These are phyloP conservation scores for Lodderomyces elongisporus DNA, from an alignment of 1,139 yeast species.

Conservation along the genomic window DNA sequence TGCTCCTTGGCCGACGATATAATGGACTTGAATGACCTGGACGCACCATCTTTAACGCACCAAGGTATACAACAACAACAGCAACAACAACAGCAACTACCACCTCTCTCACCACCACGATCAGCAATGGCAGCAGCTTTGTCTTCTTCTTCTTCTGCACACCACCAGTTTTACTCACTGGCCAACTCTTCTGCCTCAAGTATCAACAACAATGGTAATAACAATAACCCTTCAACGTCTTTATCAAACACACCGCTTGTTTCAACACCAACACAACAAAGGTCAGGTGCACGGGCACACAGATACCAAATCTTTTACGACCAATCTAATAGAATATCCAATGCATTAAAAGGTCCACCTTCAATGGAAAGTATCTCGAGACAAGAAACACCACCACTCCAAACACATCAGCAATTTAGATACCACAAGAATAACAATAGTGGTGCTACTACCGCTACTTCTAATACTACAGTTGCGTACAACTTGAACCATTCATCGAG, in stretches of 20 bases:
- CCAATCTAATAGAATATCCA: constrained; percentile 41
- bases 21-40: not conserved
- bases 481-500: constrained; percentile 38
- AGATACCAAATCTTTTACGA: constrained; percentile 49
- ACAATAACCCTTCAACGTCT: constrained; percentile 25
- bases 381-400: constrained; percentile 18
- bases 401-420: constrained; percentile 1
- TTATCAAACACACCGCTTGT: constrained; percentile 4
- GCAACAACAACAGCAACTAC: not conserved
- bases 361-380: constrained; percentile 32
- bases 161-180: constrained; percentile 21
- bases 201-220: constrained; percentile 32
- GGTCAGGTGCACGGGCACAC: constrained; percentile 46
- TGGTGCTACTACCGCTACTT: not conserved
- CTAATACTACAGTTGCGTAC: constrained; percentile 2
- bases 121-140: constrained; percentile 8
- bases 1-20: constrained; percentile 1
- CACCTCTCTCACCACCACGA: constrained; percentile 1
- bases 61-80: constrained; percentile 1
- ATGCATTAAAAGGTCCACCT: constrained; percentile 41
- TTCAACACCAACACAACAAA: constrained; percentile 18
- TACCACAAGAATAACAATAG: not conserved
- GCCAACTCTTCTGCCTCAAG: constrained; percentile 36
- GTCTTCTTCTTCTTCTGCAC: no score
- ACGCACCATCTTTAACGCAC: no score